Base-by-base conservation (phyloP, 1,284 basidiomycete species). In the Fomitiporia mediterranea region DNA sequence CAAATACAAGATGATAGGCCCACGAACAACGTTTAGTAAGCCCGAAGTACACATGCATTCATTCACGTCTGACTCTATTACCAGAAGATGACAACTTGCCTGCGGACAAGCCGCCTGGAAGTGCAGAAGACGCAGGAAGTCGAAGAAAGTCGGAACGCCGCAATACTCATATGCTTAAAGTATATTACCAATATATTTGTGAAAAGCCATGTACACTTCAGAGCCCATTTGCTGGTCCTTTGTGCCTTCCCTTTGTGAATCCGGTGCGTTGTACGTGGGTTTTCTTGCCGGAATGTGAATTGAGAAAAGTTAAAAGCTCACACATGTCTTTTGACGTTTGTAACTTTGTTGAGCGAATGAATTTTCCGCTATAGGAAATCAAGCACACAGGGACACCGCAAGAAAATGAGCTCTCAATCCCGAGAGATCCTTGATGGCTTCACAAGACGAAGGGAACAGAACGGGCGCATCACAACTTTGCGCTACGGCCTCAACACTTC, bases 131-230 rank as follows among this genome's bases (percentile, higher is more conserved):
- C n/a, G 28, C 9, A 27, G 39, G n/a, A 51, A 11, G 17, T n/a
- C 13, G 30, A 46, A 17, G 44, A n/a, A 46, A 25, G 23, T 19
- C 15, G 44, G 44, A 46, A 46, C 44, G 44, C 44, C 44, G 44
- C 44, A 46, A 9, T 46, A 25, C 27, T 25, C 25, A 25, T 32
- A 30, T 44, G 55, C 39, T 39, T 51, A 56, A 56, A 56, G 55
- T 46, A 34, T 56, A 56, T 56, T 51, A n/a, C 55, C 37, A 27
- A 27, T 34, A 19, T 56, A 46, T 52, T 56, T 38, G n/a, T 21
- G 52, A 17, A 27, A 4, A 23, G n/a, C n/a, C 13, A 8, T n/a
- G 38, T n/a, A n/a, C n/a, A n/a, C n/a, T n/a, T n/a, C 23, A 32
- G 27, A 32, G 40, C 21, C 51, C 51, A 42, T 8, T n/a, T 5